Percentiles rank a stretch among this genome's conserved stretches.
Conservation (phyloP, 345 rosid species). For the Camelina sativa region DNA sequence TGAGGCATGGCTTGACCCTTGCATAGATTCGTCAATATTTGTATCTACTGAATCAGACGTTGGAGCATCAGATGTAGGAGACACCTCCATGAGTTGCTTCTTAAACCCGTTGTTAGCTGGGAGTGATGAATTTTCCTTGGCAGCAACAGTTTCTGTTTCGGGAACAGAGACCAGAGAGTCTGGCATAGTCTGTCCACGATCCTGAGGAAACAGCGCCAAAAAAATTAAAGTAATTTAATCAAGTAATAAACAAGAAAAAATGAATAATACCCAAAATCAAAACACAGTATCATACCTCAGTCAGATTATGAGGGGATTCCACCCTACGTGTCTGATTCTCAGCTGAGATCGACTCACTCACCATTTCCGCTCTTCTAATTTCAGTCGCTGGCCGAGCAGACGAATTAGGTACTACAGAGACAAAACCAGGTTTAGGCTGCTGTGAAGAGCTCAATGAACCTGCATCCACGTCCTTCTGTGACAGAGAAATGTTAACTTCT, state of each 20-base stretch:
- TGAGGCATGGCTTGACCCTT: conserved; percentile 39
- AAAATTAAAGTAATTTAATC: conserved; percentile 6
- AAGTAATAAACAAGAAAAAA: not conserved
- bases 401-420: conserved; percentile 39
- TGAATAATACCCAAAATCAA: conserved; percentile 1
- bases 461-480: conserved; percentile 49
- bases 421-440: conserved; percentile 48
- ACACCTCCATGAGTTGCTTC: conserved; percentile 38
- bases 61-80: conserved; percentile 36
- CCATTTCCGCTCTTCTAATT: conserved; percentile 45
- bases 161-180: conserved; percentile 47
- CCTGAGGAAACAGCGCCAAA: conserved; percentile 26
- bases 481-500: conserved; percentile 45
- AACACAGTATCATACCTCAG: conserved; percentile 53
- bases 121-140: conserved; percentile 36
- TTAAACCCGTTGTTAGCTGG: conserved; percentile 40
- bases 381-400: conserved; percentile 46
- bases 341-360: conserved; percentile 58
- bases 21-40: conserved; percentile 41
- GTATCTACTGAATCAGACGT: conserved; percentile 42
- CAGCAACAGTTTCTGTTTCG: conserved; percentile 45
- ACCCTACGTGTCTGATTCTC: conserved; percentile 57
- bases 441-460: conserved; percentile 45
- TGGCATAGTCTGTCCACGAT: conserved; percentile 30
- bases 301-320: conserved; percentile 45